Evolutionary conservation across 495 filamentous ascomycete species (phyloP).

Genomic region (Achaetomiella virescens): DNA sequence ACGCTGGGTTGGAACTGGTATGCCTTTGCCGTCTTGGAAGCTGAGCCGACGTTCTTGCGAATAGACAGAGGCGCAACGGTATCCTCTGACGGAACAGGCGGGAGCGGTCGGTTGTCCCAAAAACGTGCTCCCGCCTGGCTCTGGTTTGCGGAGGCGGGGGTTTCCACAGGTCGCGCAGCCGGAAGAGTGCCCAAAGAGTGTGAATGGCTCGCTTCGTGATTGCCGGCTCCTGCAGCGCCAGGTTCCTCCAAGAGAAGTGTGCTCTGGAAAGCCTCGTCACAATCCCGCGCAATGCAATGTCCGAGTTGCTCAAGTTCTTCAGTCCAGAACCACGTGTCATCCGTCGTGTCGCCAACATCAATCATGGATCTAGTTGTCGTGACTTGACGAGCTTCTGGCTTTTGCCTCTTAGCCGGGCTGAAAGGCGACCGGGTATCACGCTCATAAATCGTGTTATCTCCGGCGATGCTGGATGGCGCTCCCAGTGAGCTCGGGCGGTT

Average conservation of each 20-base stretch:
- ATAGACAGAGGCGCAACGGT: constrained; percentile 21
- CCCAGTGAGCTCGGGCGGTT: constrained; percentile 7
- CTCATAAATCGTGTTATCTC: constrained; percentile 18
- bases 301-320: constrained; percentile 48
- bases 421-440: constrained; percentile 16
- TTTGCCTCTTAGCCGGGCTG: constrained; percentile 8
- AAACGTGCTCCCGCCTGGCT: constrained; percentile 5
- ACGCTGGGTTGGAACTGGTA: neutral
- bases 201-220: constrained; percentile 23
- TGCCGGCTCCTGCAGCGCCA: constrained; percentile 10
- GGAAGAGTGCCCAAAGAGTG: constrained; percentile 19
- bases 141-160: neutral
- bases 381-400: neutral
- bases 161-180: neutral
- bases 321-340: constrained; percentile 32
- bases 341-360: constrained; percentile 15
- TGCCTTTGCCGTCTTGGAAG: constrained; percentile 1
- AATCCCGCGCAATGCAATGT: constrained; percentile 44
- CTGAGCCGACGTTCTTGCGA: constrained; percentile 18
- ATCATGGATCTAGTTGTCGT: constrained; percentile 11
- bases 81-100: constrained; percentile 48
- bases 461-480: constrained; percentile 27
- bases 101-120: constrained; percentile 42
- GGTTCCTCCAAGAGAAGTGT: constrained; percentile 49
- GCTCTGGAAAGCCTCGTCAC: constrained; percentile 74